A percentile compares a stretch with the other conserved stretches of the same genome.
Evolutionary conservation across 495 filamentous ascomycete genomes (phyloP).

Genomic region (Aspergillus haitiensis): DNA sequence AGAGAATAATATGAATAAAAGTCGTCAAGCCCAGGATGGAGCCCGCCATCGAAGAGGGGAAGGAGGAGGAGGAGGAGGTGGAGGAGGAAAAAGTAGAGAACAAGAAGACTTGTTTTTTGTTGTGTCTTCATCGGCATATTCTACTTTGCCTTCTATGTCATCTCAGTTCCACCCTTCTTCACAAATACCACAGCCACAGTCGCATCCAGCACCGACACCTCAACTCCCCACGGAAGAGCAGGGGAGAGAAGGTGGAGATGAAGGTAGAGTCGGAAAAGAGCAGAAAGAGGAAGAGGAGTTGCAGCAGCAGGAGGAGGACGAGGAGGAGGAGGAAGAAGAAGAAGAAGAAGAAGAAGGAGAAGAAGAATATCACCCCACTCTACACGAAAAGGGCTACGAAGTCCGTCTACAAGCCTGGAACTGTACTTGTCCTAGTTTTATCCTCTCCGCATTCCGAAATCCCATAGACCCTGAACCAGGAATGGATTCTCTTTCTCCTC

Average conservation of each 20-base stretch:
- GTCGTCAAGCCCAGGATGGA: no score
- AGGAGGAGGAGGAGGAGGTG: no score
- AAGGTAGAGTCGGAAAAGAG: no score
- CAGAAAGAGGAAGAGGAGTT: no score
- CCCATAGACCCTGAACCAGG: slow-evolving; percentile 12
- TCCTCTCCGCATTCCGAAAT: slow-evolving; percentile 64
- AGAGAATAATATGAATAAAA: slow-evolving; percentile 1
- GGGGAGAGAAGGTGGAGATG: no score
- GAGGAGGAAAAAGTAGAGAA: no score
- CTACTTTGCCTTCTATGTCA: not conserved
- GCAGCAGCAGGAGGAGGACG: no score
- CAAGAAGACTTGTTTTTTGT: not conserved
- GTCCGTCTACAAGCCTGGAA: slow-evolving; percentile 79
- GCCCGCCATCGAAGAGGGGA: no score
- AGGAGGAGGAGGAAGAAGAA: no score
- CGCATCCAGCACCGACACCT: not conserved
- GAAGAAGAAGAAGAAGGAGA: no score
- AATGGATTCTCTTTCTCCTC: not conserved
- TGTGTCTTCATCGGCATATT: no score
- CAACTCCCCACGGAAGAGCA: not conserved
- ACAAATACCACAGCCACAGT: not conserved
- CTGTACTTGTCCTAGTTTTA: slow-evolving; percentile 83
- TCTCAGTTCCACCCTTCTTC: not conserved
- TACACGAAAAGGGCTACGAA: slow-evolving; percentile 54
- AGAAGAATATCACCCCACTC: not conserved